phyloP scores from a whole-genome alignment of 495 filamentous ascomycete genomes.

The Trichoderma erinaceum region DNA sequence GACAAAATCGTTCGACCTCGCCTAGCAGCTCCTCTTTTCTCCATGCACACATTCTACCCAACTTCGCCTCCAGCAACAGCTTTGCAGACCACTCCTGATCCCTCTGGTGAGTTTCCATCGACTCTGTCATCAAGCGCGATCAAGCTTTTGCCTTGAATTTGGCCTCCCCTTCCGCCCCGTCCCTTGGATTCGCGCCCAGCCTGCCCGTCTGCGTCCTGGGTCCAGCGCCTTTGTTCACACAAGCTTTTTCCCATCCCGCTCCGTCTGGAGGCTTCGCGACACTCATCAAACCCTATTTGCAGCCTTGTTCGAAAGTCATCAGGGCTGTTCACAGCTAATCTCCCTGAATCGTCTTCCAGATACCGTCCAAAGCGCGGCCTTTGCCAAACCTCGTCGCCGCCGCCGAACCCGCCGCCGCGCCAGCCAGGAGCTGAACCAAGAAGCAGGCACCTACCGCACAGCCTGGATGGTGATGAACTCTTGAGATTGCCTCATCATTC shows the following conservation, averaged over 20 bases:
- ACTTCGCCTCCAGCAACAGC: constrained; percentile 15
- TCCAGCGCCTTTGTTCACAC: constrained; percentile 5
- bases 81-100: constrained; percentile 17
- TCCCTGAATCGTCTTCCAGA: background rate
- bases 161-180: background rate
- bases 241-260: constrained; percentile 1
- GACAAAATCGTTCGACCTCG: constrained; percentile 18
- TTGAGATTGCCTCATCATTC: constrained; percentile 8
- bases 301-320: background rate
- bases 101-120: constrained; percentile 29
- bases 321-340: background rate
- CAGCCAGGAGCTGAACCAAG: constrained; percentile 10
- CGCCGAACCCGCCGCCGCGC: constrained; percentile 13
- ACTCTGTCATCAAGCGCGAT: constrained; percentile 30
- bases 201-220: background rate
- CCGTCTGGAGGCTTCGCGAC: constrained; percentile 6
- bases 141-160: constrained; percentile 15
- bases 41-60: constrained; percentile 15
- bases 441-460: constrained; percentile 14
- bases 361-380: background rate
- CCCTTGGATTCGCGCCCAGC: constrained; percentile 5
- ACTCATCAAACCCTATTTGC: background rate
- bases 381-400: background rate
- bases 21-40: constrained; percentile 17
- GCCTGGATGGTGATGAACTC: constrained; percentile 13